Evolutionary conservation across 129 eudicot genomes (phyloP).

Genomic region (Gnaphalium uliginosum): DNA sequence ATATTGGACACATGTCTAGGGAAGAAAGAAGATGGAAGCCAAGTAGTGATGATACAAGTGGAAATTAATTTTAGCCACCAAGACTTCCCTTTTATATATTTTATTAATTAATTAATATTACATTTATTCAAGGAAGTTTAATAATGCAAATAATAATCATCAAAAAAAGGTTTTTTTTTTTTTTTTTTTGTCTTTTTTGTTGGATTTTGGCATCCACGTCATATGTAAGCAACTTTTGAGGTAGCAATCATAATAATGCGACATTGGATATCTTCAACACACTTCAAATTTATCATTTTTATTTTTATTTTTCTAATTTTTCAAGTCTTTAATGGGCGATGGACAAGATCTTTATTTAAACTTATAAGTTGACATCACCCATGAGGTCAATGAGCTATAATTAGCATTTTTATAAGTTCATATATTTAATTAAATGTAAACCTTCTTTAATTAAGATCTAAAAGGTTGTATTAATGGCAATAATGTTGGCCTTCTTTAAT

Average conservation of each 20-base stretch:
- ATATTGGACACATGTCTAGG: conserved; percentile 28
- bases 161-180: conserved; percentile 10
- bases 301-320: too few species aligned
- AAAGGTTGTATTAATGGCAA: background rate
- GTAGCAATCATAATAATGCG: conserved; percentile 15
- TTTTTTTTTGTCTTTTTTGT: conserved; percentile 17
- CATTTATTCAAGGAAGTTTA: conserved; percentile 25
- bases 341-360: conserved; percentile 37
- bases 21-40: conserved; percentile 27
- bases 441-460: background rate
- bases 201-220: conserved; percentile 44
- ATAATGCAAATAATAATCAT: conserved; percentile 31
- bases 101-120: conserved; percentile 11
- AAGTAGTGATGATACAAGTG: conserved; percentile 34
- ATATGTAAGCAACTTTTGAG: conserved; percentile 23
- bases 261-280: conserved; percentile 31
- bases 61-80: conserved; percentile 33
- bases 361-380: conserved; percentile 33
- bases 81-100: conserved; percentile 24
- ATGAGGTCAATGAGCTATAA: conserved; percentile 17
- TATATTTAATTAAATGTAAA: background rate
- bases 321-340: conserved; percentile 6
- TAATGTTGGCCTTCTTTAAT: background rate
- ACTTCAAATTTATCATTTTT: too few species aligned
- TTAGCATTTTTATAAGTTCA: background rate